Evolutionary conservation across 1,139 yeast species (phyloP).

Genomic region (Geotrichum aggregatum): DNA sequence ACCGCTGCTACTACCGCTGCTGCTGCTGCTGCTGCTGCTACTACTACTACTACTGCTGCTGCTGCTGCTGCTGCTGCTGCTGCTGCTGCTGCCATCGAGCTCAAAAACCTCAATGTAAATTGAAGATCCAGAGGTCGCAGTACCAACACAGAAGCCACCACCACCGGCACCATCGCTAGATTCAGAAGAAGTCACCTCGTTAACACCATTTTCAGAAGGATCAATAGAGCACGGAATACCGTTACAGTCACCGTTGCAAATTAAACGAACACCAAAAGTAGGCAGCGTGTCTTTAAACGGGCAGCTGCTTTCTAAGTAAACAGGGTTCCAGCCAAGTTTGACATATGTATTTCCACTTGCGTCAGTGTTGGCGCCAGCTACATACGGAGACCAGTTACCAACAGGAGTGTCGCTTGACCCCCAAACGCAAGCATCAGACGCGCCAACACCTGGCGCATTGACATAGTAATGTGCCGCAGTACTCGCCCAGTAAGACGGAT

Average conservation of each 20-base stretch:
- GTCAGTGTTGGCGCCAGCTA: slow-evolving; percentile 85
- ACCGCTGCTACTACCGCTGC: background rate
- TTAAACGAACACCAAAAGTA: slow-evolving; percentile 63
- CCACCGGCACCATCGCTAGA: slow-evolving; percentile 54
- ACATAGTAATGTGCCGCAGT: slow-evolving; percentile 86
- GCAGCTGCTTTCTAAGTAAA: slow-evolving; percentile 56
- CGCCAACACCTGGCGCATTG: slow-evolving; percentile 79
- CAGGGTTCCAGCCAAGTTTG: slow-evolving; percentile 89
- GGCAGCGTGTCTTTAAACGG: slow-evolving; percentile 58
- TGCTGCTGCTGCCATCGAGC: slow-evolving; percentile 23
- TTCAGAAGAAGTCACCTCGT: slow-evolving; percentile 46
- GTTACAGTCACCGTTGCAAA: slow-evolving; percentile 66
- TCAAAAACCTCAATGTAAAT: slow-evolving; percentile 73
- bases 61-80: background rate
- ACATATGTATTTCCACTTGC: slow-evolving; percentile 62
- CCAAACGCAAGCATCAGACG: slow-evolving; percentile 80
- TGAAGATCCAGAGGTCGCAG: slow-evolving; percentile 59
- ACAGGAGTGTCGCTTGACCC: slow-evolving; percentile 60
- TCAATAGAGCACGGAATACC: slow-evolving; percentile 79
- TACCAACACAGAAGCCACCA: slow-evolving; percentile 76
- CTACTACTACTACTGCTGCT: slow-evolving; percentile 14
- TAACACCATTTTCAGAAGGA: slow-evolving; percentile 58
- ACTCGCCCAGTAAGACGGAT: slow-evolving; percentile 52
- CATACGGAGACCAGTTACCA: slow-evolving; percentile 93
- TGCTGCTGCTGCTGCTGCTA: background rate